Evolutionary conservation across 352 stramenopile species (phyloP).

Genomic region (Sclerospora graminicola): DNA sequence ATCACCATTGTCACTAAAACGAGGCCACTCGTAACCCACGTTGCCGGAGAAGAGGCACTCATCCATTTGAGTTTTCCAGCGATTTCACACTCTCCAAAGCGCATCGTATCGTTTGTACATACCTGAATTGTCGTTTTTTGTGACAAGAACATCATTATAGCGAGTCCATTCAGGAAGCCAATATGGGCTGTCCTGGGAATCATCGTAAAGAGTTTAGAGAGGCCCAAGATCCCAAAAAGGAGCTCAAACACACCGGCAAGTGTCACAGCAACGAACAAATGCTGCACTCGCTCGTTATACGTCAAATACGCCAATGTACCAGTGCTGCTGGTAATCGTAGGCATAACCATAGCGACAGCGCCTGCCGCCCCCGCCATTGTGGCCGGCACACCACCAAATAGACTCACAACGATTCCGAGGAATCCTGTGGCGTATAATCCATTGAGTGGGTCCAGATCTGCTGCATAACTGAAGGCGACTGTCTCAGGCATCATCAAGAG

Average conservation of each 20-base stretch:
- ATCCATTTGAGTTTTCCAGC: conserved; percentile 67
- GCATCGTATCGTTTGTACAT: conserved; percentile 38
- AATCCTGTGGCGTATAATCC: conserved; percentile 89
- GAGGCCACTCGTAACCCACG: conserved; percentile 61
- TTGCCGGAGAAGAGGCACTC: conserved; percentile 32
- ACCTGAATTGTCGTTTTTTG: conserved; percentile 89
- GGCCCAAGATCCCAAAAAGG: conserved; percentile 58
- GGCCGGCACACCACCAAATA: conserved; percentile 81
- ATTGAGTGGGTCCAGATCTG: conserved; percentile 78
- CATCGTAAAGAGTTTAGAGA: conserved; percentile 89
- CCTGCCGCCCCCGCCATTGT: conserved; percentile 86
- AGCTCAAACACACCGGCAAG: conserved; percentile 83
- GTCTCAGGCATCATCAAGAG: conserved; percentile 91
- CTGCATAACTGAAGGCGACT: conserved; percentile 89
- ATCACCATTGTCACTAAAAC: conserved; percentile 75
- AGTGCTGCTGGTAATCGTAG: conserved; percentile 49
- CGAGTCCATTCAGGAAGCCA: conserved; percentile 93
- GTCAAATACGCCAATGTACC: conserved; percentile 43
- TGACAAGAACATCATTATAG: conserved; percentile 91
- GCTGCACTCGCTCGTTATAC: conserved; percentile 64
- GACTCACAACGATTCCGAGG: conserved; percentile 78
- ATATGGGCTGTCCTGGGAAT: conserved; percentile 92
- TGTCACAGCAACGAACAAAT: conserved; percentile 83
- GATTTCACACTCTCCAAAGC: conserved; percentile 72
- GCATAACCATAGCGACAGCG: conserved; percentile 88